Conservation (phyloP, 805 yeast genomes). For the Suhomyces prunicola region DNA sequence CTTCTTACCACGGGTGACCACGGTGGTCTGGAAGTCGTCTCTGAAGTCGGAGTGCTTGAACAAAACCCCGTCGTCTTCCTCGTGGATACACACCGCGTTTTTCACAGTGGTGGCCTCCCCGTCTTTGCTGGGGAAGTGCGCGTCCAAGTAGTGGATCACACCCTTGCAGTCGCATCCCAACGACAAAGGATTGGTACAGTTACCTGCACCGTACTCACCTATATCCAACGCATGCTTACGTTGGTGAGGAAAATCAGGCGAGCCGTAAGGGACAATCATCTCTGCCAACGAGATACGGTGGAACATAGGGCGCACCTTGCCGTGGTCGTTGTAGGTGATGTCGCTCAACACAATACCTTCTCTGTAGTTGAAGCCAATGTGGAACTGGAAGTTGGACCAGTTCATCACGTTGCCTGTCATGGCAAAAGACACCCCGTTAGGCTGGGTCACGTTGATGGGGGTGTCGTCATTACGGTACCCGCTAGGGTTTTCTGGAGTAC, state of each 20-base stretch:
- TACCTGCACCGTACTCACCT: slow-evolving; percentile 87
- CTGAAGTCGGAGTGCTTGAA: slow-evolving; percentile 84
- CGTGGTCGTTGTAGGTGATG: slow-evolving; percentile 71
- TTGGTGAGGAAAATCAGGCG: slow-evolving; percentile 77
- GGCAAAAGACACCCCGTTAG: slow-evolving; percentile 77
- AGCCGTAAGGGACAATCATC: slow-evolving; percentile 85
- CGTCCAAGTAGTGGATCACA: slow-evolving; percentile 78
- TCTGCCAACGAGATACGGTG: slow-evolving; percentile 75
- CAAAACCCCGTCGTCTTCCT: slow-evolving; percentile 78
- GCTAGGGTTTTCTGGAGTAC: slow-evolving; percentile 42
- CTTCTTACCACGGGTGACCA: slow-evolving; percentile 72
- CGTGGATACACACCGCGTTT: slow-evolving; percentile 81
- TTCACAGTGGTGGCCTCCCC: slow-evolving; percentile 71
- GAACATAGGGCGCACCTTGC: slow-evolving; percentile 68
- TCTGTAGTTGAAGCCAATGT: slow-evolving; percentile 80
- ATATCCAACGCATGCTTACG: slow-evolving; percentile 84
- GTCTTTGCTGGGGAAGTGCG: slow-evolving; percentile 62
- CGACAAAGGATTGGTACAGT: slow-evolving; percentile 74
- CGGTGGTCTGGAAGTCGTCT: slow-evolving; percentile 71
- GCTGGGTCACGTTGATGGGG: slow-evolving; percentile 72
- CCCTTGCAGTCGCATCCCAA: slow-evolving; percentile 87
- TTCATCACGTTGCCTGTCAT: slow-evolving; percentile 66
- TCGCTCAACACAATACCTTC: slow-evolving; percentile 81
- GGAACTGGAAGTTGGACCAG: slow-evolving; percentile 78
- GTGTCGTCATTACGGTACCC: slow-evolving; percentile 60